phyloP scores from a whole-genome alignment of 2,329 filamentous ascomycete genomes.

The Ilyonectria robusta region DNA sequence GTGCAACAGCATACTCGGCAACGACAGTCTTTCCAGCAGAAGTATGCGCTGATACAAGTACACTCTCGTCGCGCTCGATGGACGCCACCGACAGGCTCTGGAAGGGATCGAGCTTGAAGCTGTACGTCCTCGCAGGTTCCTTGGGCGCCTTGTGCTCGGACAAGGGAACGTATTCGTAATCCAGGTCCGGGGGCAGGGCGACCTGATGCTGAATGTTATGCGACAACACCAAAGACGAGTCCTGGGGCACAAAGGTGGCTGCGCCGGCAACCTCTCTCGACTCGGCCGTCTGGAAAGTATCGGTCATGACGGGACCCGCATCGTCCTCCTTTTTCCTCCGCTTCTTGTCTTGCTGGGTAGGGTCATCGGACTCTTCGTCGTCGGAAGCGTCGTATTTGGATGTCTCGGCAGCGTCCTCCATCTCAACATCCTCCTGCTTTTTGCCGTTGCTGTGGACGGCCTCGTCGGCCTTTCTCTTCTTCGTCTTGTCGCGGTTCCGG shows the following conservation, averaged over 20 bases:
- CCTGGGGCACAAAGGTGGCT: conserved; percentile 75
- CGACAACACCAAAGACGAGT: conserved; percentile 84
- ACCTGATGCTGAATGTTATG: conserved; percentile 99
- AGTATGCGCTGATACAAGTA: conserved; percentile 96
- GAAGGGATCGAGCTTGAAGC: conserved; percentile 96
- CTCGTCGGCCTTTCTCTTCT: conserved; percentile 90
- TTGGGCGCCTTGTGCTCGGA: conserved; percentile 93
- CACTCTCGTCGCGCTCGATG: conserved; percentile 96
- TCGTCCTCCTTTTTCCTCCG: conserved; percentile 75
- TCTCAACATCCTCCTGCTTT: conserved; percentile 45
- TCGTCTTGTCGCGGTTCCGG: conserved; percentile 74
- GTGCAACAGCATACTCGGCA: conserved; percentile 97
- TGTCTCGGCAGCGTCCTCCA: conserved; percentile 59
- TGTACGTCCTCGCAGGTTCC: conserved; percentile 85
- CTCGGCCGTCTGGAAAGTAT: conserved; percentile 95
- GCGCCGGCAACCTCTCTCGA: conserved; percentile 90
- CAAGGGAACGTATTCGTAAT: conserved; percentile 95
- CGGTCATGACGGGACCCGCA: conserved; percentile 84
- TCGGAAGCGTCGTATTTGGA: conserved; percentile 55
- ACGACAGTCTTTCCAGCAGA: conserved; percentile 98
- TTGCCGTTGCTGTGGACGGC: conserved; percentile 66
- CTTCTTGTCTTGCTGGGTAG: conserved; percentile 72
- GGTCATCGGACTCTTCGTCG: conserved; percentile 58
- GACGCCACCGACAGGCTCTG: conserved; percentile 95
- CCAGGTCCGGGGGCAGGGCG: conserved; percentile 90